Evolutionary conservation across 306 rosid genomes (phyloP).

Genomic region (Nissolia schottii): DNA sequence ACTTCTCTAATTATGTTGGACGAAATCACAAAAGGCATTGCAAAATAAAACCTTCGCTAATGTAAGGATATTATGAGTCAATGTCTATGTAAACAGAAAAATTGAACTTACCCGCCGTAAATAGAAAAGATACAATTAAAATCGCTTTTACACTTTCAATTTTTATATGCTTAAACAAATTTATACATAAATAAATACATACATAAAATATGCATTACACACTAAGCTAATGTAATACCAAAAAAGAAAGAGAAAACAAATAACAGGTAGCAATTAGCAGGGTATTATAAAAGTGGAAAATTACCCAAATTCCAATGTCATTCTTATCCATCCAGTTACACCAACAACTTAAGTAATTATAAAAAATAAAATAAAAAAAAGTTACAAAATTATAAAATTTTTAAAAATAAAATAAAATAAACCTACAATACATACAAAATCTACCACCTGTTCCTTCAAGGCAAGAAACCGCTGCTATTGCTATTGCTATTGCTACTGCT

Average conservation of each 20-base stretch:
- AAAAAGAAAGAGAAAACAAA: neutral
- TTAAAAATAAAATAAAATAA: neutral
- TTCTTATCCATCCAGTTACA: too few species aligned
- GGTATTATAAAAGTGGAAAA: neutral
- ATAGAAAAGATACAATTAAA: neutral
- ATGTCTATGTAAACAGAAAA: neutral
- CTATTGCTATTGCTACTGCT: neutral
- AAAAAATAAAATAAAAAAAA: neutral
- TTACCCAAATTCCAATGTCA: constrained; percentile 14
- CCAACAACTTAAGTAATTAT: neutral
- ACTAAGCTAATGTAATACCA: neutral
- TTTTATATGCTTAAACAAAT: neutral
- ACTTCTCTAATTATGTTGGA: neutral
- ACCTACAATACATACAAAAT: constrained; percentile 12
- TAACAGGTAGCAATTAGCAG: neutral
- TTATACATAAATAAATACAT: too few species aligned
- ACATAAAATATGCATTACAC: neutral
- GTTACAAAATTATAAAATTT: neutral
- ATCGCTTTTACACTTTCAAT: neutral
- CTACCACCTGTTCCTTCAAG: constrained; percentile 16
- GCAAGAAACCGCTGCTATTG: constrained; percentile 34
- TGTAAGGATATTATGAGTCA: neutral
- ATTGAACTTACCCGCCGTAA: neutral
- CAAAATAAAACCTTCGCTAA: neutral
- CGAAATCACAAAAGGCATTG: neutral